Evolutionary conservation across 1,139 yeast species (phyloP), one percentile per base, ranked within the genome.

Genomic region (Geotrichum macrosporum): DNA sequence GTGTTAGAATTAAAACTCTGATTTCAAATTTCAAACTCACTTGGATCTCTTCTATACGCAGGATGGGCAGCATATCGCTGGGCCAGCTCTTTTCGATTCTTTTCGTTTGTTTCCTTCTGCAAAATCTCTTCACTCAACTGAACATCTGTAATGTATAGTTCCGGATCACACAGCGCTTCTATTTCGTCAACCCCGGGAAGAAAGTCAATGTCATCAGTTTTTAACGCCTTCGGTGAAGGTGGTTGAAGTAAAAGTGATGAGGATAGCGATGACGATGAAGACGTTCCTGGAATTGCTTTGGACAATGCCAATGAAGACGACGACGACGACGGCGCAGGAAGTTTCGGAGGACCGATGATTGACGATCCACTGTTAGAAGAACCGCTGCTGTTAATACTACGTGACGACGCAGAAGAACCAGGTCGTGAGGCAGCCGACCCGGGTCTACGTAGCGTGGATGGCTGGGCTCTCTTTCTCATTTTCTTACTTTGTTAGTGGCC

Each of bases 401-500:
- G 42, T 5, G 42, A 22, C 5, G 35, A 24, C 15, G 33, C 20
- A 2, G 41, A 27, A 3, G 41, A 37, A 13, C 41, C 41, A 12
- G 41, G 34, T 5, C 42, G 35, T 9, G 42, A 30, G 22, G 35
- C 20, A n/a, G 35, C 27, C 9, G 40, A 22, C 5, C 42, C 42
- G 3, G 42, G 35, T 3, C 42, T 29, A 9, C 42, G 13, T 9
- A 31, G 29, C 8, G 45, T 32, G 4, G 44, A 21, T 4, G 45
- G 40, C 20, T 42, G 45, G n/a, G 45, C 45, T 35, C 45, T 19
- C 22, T 42, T 42, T 16, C 45, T 22, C 45, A 42, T 42, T 20
- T 10, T 16, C 9, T 16, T 12, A 5, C 8, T 3, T 24, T 3
- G 9, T 10, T 13, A 8, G 16, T n/a, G 9, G n/a, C 8, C 16